These are phyloP conservation scores for Begonia loranthoides DNA, from an alignment of 306 rosid genomes.

Conservation along the genomic window DNA sequence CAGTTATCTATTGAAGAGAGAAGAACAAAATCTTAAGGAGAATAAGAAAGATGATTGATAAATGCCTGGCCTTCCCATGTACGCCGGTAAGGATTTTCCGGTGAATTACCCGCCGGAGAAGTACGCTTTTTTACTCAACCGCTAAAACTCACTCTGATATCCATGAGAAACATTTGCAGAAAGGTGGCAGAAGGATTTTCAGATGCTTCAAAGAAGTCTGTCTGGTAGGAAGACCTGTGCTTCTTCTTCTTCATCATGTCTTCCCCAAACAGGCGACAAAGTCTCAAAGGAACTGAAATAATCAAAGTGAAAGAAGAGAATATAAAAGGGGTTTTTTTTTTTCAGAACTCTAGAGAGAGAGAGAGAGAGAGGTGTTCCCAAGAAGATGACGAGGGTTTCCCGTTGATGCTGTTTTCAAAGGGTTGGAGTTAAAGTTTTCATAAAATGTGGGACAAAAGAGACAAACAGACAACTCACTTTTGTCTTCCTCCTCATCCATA, in stretches of 20 bases:
- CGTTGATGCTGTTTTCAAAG: slow-evolving; percentile 14
- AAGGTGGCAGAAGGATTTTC: slow-evolving; percentile 5
- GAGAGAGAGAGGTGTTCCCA: slow-evolving; percentile 4
- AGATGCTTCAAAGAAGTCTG: background rate
- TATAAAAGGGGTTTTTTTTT: background rate
- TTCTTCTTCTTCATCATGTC: background rate
- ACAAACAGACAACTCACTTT: too few relatives aligned
- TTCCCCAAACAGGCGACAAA: background rate
- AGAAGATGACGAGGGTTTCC: slow-evolving; percentile 13
- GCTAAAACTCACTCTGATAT: background rate
- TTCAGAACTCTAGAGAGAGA: background rate
- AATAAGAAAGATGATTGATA: background rate
- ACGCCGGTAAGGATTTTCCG: slow-evolving; percentile 9
- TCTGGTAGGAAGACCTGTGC: background rate
- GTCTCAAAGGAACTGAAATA: background rate
- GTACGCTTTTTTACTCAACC: background rate
- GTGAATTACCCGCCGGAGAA: background rate
- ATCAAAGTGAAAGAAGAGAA: background rate
- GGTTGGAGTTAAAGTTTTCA: background rate
- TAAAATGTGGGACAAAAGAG: background rate
- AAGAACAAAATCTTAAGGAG: background rate
- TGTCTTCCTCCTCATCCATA: too few relatives aligned
- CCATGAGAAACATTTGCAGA: background rate
- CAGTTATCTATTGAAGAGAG: background rate
- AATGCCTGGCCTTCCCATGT: slow-evolving; percentile 16